These are phyloP conservation scores for Phytopythium mirpurense DNA, from an alignment of 352 stramenopile species.

Conservation along the genomic window DNA sequence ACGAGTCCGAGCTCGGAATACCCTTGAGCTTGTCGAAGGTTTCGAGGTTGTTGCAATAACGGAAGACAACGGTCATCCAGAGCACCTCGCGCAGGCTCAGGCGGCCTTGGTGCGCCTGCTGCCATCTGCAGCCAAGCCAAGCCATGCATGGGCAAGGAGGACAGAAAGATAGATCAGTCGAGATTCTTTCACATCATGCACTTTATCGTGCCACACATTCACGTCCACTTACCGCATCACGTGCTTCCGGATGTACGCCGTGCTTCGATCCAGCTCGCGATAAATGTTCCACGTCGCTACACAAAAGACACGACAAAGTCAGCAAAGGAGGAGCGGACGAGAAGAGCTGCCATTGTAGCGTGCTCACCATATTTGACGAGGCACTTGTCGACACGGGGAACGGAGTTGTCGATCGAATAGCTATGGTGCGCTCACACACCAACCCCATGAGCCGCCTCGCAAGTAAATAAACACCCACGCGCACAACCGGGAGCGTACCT, in stretches of 20 bases:
- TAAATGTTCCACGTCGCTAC: slow-evolving; percentile 82
- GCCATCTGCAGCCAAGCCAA: slow-evolving; percentile 29
- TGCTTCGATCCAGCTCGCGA: slow-evolving; percentile 76
- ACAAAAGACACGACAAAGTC: not conserved
- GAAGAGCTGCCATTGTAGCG: not conserved
- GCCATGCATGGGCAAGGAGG: not conserved
- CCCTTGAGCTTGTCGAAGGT: slow-evolving; percentile 76
- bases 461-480: not conserved
- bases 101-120: slow-evolving; percentile 61
- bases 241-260: slow-evolving; percentile 75
- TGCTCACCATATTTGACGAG: slow-evolving; percentile 70
- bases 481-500: slow-evolving; percentile 12
- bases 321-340: not conserved
- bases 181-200: not conserved
- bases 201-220: not conserved
- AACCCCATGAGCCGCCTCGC: not conserved
- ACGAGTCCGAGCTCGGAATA: slow-evolving; percentile 69
- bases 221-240: slow-evolving; percentile 36
- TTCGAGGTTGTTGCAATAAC: slow-evolving; percentile 79
- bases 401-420: slow-evolving; percentile 70
- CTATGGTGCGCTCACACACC: slow-evolving; percentile 6
- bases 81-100: slow-evolving; percentile 68
- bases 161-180: not conserved
- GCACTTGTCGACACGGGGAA: slow-evolving; percentile 58
- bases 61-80: slow-evolving; percentile 79